phyloP scores from a whole-genome alignment of 768 basidiomycete genomes.

The Boletus patriciae region DNA sequence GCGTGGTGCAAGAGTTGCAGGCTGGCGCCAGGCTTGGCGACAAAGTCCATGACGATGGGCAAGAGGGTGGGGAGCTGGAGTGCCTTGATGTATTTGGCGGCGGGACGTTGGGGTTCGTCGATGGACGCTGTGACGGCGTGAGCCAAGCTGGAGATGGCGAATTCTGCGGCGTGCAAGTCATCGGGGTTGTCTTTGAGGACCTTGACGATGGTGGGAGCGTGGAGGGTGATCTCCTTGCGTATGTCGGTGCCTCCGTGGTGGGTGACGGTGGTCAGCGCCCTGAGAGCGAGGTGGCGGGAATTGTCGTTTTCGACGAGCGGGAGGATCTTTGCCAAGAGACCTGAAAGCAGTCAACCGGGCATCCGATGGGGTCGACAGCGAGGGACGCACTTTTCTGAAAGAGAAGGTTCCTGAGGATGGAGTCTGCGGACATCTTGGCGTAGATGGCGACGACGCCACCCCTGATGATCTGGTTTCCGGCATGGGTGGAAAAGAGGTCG shows the following conservation, averaged over 20 bases:
- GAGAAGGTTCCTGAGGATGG: constrained; percentile 58
- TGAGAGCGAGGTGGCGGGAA: constrained; percentile 54
- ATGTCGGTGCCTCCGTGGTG: constrained; percentile 57
- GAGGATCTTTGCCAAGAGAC: constrained; percentile 55
- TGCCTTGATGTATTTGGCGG: constrained; percentile 38
- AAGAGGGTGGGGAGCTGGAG: constrained; percentile 48
- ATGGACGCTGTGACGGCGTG: constrained; percentile 51
- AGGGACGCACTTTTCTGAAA: constrained; percentile 49
- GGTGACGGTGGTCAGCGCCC: constrained; percentile 56
- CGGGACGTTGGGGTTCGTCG: constrained; percentile 39
- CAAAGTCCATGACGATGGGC: constrained; percentile 40
- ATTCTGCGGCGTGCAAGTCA: constrained; percentile 50
- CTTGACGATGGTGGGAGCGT: constrained; percentile 41
- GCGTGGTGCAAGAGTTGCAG: constrained; percentile 52
- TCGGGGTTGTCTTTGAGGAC: constrained; percentile 51
- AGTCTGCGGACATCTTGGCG: constrained; percentile 62
- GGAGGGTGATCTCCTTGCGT: constrained; percentile 50
- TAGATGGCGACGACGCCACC: constrained; percentile 63
- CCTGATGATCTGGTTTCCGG: constrained; percentile 45
- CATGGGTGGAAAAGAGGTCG: constrained; percentile 44
- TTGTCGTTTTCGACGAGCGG: constrained; percentile 50
- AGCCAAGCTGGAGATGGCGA: constrained; percentile 50
- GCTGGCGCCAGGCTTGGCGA: constrained; percentile 45
- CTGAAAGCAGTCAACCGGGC: constrained; percentile 30
- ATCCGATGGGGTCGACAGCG: background rate